Base-by-base conservation (phyloP, 1,284 basidiomycete species). In the Austroboletus novae-zelandiae region DNA sequence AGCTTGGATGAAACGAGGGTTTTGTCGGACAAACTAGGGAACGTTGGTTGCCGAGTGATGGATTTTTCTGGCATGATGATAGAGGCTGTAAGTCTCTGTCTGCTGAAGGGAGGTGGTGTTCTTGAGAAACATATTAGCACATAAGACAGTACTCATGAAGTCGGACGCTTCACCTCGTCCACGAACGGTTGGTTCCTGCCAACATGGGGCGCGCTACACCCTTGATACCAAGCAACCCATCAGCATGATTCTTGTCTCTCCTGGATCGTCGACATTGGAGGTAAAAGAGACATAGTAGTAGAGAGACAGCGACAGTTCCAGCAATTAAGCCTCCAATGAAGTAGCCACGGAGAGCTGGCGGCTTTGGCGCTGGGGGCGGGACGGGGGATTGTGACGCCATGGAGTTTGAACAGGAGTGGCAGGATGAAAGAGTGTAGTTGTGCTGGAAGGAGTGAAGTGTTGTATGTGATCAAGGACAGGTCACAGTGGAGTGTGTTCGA, bases 21-120 rank as follows among this genome's bases (percentile, higher is more conserved):
- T 20, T 50, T 50, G 36, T 48, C 67, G 23, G 71, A 66, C 43
- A 67, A 61, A 29, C 65, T 61, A 50, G 67, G 57, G 11, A 75
- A 69, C 30, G 65, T 65, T 15, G 71, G 30, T 14, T 51, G 47
- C 42, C 46, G 53, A 37, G 41, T 61, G 47, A 79, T 61, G 20
- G 71, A 71, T 57, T 73, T 78, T 23, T 75, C 70, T 4, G 86
- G 86, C 51, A 85, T 70, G 31, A 80, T 57, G 46, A 84, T 70
- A 30, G 72, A 73, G 13, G 67, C 53, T 37, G 73, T 72, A 40
- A 82, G 52, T 42, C 74, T 69, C 5, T 64, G 59, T 44, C 78
- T 71, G 31, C 77, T 79, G 62, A 82, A 82, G 4, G 51, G 52
- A 50, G 61, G 55, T 39, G 53, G 40, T 9, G 23, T 9, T 18